Base-by-base conservation (phyloP, 1,139 yeast genomes). In the Saccharomyces pastorianus region DNA sequence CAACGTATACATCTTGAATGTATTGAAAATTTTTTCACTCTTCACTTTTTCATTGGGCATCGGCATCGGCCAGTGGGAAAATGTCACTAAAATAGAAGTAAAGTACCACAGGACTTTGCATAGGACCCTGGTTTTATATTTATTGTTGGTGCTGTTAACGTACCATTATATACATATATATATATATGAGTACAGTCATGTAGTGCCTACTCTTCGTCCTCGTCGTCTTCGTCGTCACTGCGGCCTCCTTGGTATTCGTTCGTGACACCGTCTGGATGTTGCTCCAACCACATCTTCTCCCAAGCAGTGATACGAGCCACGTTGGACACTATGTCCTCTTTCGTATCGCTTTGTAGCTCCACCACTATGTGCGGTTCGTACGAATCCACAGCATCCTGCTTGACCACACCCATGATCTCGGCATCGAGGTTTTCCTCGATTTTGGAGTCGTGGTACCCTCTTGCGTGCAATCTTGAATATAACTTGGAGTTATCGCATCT, bases 351-450 rank as follows among this genome's bases (percentile, higher is more conserved):
- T 46, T 72, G 74, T 60, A 93, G 76, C 63, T 86, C 95, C 52
- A 93, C 87, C 44, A 95, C 95, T 26, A 90, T 82, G 57, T 86
- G 88, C 28, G 83, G 83, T 42, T 78, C 87, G 66, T 89, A 93
- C 41, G 85, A 78, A 41, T 89, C 96, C 55, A 79, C 74, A 0
- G 99, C 99, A 62, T 95, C 99, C 61, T 85, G 87, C 50, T 85
- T 72, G 26, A 95, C 80, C 26, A 93, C 89, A 63, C 91, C 93
- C 99, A 93, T 95, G 60, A 95, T 93, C 70, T 93, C 99, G 58
- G 96, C 95, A 68, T 93, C 98, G 54, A 95, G 75, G 68, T 93
- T 93, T 67, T 95, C 99, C 56, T 86, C 88, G 57, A 93, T 80
- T 72, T 93, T 93, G 59, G 78, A 76, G 58, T 88, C 86, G 53